Base-by-base conservation (phyloP, 2,329 filamentous ascomycete genomes). In the Ophiosphaerella herpotricha region DNA sequence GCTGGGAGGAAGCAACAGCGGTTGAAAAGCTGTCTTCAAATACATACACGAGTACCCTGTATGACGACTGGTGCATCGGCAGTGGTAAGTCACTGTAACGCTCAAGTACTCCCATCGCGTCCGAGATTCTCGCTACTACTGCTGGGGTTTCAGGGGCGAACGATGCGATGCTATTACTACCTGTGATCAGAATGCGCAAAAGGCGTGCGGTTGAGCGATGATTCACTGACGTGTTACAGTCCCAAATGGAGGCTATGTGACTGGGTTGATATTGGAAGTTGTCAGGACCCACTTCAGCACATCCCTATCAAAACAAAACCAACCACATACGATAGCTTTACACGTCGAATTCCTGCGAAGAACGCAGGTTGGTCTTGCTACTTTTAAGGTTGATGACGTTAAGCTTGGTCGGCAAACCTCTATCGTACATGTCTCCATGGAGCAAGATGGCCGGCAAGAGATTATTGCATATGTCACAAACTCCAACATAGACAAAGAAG, bases 171-270 rank as follows among this genome's bases (percentile, higher is more conserved):
- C 11, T 29, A 11, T 29, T 29, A 29, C 26, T 11, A 29, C 18
- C 18, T 7, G 21, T 23, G 8, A 23, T n/a, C 14, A 5, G 32
- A 34, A 34, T 34, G 14, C 16, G n/a, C 16, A 29, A 29, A 8
- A 29, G 26, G 4, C 18, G 18, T 29, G 26, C 7, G 7, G 26
- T 29, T 7, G 26, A 3, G 9, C 11, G 11, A 29, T 29, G 3
- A 11, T 7, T 29, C 26, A 8, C 46, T 48, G 14, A 38, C 23
- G 7, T 4, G 2, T 45, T 39, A 32, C 63, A 86, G 87, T 90
- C 11, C 86, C 87, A 5, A 85, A 90, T 68, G 87, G 87, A 44
- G 87, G 87, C 50, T 88, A 86, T 61, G 82, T 88, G 13, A 85
- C 86, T 8, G 79, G 84, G 0, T 77, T 82, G 41, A 79, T 90